Evolutionary conservation across 2,329 filamentous ascomycete species (phyloP).

Genomic region (Colletotrichum eremochloae): DNA sequence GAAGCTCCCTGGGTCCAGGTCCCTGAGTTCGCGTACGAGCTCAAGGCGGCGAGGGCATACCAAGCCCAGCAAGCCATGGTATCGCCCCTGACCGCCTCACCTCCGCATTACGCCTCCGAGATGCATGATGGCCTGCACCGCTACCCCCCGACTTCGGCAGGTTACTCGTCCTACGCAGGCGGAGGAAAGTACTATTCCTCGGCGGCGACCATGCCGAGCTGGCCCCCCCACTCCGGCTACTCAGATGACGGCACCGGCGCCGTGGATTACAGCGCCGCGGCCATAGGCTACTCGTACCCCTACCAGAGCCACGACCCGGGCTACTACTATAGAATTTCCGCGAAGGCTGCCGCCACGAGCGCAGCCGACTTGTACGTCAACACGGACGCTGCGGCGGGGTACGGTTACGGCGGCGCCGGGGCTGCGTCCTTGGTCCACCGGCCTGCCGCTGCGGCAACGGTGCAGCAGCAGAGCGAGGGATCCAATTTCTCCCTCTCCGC

Average conservation of each 20-base stretch:
- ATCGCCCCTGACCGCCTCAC: slow-evolving; percentile 47
- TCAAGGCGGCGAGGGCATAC: slow-evolving; percentile 53
- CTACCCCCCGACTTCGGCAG: slow-evolving; percentile 49
- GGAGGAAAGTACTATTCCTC: slow-evolving; percentile 53
- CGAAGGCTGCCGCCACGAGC: slow-evolving; percentile 43
- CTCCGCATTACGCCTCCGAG: slow-evolving; percentile 53
- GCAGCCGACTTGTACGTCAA: slow-evolving; percentile 53
- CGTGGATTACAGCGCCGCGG: slow-evolving; percentile 53
- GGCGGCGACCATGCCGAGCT: slow-evolving; percentile 47
- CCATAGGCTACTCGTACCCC: slow-evolving; percentile 51
- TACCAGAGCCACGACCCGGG: slow-evolving; percentile 53
- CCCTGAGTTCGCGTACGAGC: slow-evolving; percentile 53
- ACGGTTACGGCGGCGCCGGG: slow-evolving; percentile 49
- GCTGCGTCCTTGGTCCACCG: slow-evolving; percentile 52
- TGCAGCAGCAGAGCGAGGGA: slow-evolving; percentile 46
- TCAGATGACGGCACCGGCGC: slow-evolving; percentile 49
- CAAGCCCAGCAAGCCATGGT: slow-evolving; percentile 47
- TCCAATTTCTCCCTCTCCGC: slow-evolving; percentile 57
- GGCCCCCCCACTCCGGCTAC: slow-evolving; percentile 50
- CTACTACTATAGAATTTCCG: slow-evolving; percentile 50
- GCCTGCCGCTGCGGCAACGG: slow-evolving; percentile 45
- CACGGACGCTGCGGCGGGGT: slow-evolving; percentile 47
- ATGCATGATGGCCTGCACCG: slow-evolving; percentile 48
- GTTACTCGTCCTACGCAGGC: slow-evolving; percentile 48
- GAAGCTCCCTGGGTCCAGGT: slow-evolving; percentile 50